Evolutionary conservation across 106 monocot species (phyloP), one percentile per base, ranked within the genome.

Genomic region (Allium fistulosum): DNA sequence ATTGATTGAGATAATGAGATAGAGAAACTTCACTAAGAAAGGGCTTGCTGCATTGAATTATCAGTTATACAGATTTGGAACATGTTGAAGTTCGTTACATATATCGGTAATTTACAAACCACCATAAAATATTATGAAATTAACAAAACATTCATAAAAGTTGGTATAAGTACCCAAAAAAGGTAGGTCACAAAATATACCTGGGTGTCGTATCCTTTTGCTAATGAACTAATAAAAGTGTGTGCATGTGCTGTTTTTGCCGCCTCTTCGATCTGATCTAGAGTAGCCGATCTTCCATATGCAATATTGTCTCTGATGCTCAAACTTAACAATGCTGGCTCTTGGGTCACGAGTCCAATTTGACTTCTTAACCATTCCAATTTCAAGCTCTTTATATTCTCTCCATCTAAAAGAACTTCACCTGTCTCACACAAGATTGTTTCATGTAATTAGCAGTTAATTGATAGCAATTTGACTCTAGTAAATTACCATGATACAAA

Each of bases 311-410:
- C 97, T 71, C 80, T 89, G 69, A 97, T 97, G 71, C 92, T 97
- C 58, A 97, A 71, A 81, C 89, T 89, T 73, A 97, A 84, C 53
- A 97, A 81, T 62, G 97, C 97, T 61, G 97, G 97, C 59, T 90
- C 97, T 60, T 97, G 97, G n/a, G 97, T 97, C 46, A 97, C 97
- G 47, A 97, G 80, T 8, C 97, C 97, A 86, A 97, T 97, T 80
- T 97, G 97, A 72, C 97, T 97, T 78, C 97, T 87, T 70, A 97
- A 76, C 97, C 97, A 97, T 69, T 92, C 97, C 51, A 97, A 75
- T 73, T 92, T 92, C 67, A 97, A 65, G 63, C 61, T 89, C 74
- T 97, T 97, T 74, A 97, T 97, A 71, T 97, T 97, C 59, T 92
- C 97, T 49, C 97, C 97, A 87, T 97, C 97, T 75, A 97, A 76